These are phyloP conservation scores for Trichaptum fuscoviolaceum DNA, from an alignment of 768 basidiomycete species.

Conservation along the genomic window DNA sequence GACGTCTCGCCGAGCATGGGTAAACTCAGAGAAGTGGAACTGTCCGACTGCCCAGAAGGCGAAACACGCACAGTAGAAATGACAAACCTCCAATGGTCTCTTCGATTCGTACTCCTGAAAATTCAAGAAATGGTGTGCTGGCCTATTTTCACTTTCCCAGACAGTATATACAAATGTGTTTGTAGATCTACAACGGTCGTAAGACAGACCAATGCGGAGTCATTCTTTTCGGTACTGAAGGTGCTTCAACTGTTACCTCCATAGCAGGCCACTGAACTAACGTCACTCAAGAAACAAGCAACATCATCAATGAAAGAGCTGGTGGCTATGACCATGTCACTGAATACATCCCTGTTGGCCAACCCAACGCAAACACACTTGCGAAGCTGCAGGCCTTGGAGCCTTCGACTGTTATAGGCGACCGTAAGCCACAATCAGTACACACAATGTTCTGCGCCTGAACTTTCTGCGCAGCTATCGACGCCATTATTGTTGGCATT, in stretches of 20 bases:
- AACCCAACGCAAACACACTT: conserved; percentile 62
- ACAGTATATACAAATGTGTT: not conserved
- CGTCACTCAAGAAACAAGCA: conserved; percentile 49
- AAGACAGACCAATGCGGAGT: conserved; percentile 96
- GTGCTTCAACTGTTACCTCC: conserved; percentile 31
- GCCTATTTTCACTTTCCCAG: not conserved
- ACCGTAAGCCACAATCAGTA: conserved; percentile 43
- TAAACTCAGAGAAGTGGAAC: conserved; percentile 47
- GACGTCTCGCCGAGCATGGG: conserved; percentile 89
- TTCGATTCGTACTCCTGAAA: conserved; percentile 87
- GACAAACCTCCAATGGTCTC: conserved; percentile 73
- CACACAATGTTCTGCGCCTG: not conserved
- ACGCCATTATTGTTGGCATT: conserved; percentile 81
- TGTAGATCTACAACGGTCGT: conserved; percentile 81
- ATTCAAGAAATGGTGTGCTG: conserved; percentile 79
- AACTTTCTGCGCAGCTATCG: conserved; percentile 48
- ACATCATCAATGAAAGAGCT: conserved; percentile 51
- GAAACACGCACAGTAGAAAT: conserved; percentile 50
- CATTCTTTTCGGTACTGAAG: conserved; percentile 79
- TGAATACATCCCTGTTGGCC: conserved; percentile 64
- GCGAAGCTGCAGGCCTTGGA: conserved; percentile 56
- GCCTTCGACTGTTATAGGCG: conserved; percentile 53
- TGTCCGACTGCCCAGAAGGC: conserved; percentile 47
- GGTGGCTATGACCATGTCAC: conserved; percentile 71
- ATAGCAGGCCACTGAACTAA: not conserved